These are phyloP conservation scores for Hypoxylon cercidicola DNA, from an alignment of 495 filamentous ascomycete species.

Conservation along the genomic window DNA sequence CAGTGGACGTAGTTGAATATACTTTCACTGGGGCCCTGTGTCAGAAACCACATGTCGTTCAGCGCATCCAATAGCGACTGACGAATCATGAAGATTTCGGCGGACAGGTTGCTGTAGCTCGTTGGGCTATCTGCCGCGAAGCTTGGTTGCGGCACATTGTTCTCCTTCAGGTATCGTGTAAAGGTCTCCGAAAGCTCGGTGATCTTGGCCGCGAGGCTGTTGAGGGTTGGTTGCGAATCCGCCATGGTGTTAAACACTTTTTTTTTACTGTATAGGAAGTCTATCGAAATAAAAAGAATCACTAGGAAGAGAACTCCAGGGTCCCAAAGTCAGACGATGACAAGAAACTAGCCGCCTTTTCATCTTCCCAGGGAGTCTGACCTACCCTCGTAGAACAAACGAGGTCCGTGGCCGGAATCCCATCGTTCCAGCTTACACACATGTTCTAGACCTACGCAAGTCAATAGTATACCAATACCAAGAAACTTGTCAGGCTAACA, in stretches of 20 bases:
- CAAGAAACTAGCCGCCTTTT: slow-evolving; percentile 9
- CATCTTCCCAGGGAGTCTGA: neutral
- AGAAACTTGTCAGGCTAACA: slow-evolving; percentile 3
- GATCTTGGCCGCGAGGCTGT: slow-evolving; percentile 40
- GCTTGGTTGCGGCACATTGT: slow-evolving; percentile 40
- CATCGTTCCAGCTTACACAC: neutral
- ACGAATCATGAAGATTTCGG: slow-evolving; percentile 41
- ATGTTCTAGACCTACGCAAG: neutral
- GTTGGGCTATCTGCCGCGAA: slow-evolving; percentile 42
- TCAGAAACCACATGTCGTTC: slow-evolving; percentile 43
- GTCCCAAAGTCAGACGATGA: neutral
- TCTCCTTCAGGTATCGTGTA: slow-evolving; percentile 36
- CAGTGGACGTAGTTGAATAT: slow-evolving; percentile 45
- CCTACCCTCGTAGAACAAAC: slow-evolving; percentile 13
- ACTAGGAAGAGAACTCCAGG: neutral
- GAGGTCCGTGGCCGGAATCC: slow-evolving; percentile 24
- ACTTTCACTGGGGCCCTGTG: slow-evolving; percentile 45
- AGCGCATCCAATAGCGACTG: slow-evolving; percentile 37
- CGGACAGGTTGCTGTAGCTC: slow-evolving; percentile 33
- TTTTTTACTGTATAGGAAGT: neutral
- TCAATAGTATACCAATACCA: neutral
- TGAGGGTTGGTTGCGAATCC: slow-evolving; percentile 38
- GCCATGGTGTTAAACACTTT: slow-evolving; percentile 28
- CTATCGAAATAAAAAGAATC: neutral
- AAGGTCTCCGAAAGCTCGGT: slow-evolving; percentile 42